These are phyloP conservation scores for Trypanosoma vivax DNA, from an alignment of 208 protist genomes.

Conservation along the genomic window DNA sequence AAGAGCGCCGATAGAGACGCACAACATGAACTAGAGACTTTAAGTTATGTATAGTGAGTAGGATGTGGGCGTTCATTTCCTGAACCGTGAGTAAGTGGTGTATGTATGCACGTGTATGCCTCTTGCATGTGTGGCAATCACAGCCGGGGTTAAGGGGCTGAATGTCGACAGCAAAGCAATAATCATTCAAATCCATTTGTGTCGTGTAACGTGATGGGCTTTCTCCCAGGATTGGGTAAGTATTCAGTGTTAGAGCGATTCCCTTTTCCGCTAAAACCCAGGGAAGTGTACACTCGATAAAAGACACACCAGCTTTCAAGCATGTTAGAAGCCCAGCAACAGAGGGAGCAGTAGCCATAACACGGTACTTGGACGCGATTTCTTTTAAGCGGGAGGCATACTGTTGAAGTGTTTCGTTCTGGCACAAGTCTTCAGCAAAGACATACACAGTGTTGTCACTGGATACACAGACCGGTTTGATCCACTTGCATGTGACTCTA, in stretches of 20 bases:
- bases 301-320: conserved; percentile 31
- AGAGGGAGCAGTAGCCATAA: conserved; percentile 39
- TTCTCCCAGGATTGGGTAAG: not conserved
- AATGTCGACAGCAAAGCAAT: conserved; percentile 53
- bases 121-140: conserved; percentile 67
- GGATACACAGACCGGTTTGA: conserved; percentile 19
- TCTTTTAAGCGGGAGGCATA: conserved; percentile 29
- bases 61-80: conserved; percentile 84
- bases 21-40: conserved; percentile 31
- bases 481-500: conserved; percentile 13
- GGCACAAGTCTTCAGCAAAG: conserved; percentile 10
- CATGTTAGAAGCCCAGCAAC: conserved; percentile 41
- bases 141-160: conserved; percentile 41
- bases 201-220: conserved; percentile 11
- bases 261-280: conserved; percentile 73
- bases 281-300: conserved; percentile 66
- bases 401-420: conserved; percentile 30
- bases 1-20: conserved; percentile 18
- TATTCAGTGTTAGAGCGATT: conserved; percentile 38
- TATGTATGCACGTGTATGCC: conserved; percentile 76
- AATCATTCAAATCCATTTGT: conserved; percentile 74
- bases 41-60: conserved; percentile 82
- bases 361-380: conserved; percentile 1
- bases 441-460: conserved; percentile 22
- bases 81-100: conserved; percentile 85